phyloP scores from a whole-genome alignment of 495 filamentous ascomycete species.

The Choiromyces venosus region DNA sequence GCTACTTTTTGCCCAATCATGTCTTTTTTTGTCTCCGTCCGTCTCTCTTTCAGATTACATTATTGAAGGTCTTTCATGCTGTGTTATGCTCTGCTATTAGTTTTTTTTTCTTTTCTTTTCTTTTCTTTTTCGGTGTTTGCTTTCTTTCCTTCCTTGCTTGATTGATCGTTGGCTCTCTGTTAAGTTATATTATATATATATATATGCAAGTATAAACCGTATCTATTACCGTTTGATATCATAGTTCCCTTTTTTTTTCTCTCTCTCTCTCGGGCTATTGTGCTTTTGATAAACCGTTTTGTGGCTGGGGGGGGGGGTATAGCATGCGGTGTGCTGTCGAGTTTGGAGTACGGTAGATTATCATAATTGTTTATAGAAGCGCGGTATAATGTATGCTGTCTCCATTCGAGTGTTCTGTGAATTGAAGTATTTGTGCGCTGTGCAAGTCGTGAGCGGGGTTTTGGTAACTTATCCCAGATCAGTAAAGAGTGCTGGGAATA shows the following conservation, averaged over 20 bases:
- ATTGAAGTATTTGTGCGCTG: background rate
- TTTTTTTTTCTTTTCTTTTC: background rate
- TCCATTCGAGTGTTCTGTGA: background rate
- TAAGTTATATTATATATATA: slow-evolving; percentile 8
- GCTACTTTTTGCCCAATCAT: background rate
- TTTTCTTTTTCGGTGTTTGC: background rate
- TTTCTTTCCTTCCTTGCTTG: background rate
- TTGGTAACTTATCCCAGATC: background rate
- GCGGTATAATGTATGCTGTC: background rate
- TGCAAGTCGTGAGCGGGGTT: background rate
- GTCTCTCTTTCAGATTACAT: background rate
- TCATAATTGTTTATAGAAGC: background rate
- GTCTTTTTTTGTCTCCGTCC: slow-evolving; percentile 1
- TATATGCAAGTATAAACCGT: slow-evolving; percentile 3
- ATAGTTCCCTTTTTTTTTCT: slow-evolving; percentile 7
- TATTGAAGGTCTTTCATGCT: background rate
- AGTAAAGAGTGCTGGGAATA: background rate
- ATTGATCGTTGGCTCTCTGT: background rate
- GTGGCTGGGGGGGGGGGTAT: too few relatives aligned
- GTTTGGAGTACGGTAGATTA: background rate
- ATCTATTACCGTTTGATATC: background rate
- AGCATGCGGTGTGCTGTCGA: too few relatives aligned
- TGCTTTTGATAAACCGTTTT: background rate
- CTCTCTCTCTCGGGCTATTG: too few relatives aligned
- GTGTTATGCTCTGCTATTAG: background rate